These are phyloP conservation scores for Acorus calamus DNA, from an alignment of 106 monocot genomes.

Conservation along the genomic window DNA sequence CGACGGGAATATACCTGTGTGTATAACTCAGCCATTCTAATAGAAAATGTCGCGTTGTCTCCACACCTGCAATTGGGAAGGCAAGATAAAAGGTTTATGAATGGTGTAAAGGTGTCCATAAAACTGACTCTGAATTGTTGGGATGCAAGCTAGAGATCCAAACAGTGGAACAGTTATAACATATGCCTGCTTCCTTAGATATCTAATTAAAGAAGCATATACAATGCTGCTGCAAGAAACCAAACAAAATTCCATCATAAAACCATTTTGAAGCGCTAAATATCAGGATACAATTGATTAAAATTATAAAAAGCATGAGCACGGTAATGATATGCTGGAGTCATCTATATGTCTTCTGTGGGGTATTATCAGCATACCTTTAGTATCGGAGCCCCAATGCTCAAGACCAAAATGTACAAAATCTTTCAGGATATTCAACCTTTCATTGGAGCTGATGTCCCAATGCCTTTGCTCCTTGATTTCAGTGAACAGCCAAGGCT, in stretches of 20 bases:
- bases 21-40: constrained; percentile 97
- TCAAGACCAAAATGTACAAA: constrained; percentile 80
- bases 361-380: constrained; percentile 32
- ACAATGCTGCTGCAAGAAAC: not conserved
- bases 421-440: constrained; percentile 64
- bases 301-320: no score
- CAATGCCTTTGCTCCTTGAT: constrained; percentile 93
- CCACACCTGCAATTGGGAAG: constrained; percentile 50
- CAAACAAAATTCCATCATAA: not conserved
- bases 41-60: constrained; percentile 82
- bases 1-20: constrained; percentile 72
- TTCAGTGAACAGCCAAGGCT: constrained; percentile 98
- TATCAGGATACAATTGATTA: no score
- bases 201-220: not conserved
- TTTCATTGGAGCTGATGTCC: constrained; percentile 78
- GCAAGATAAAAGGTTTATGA: not conserved
- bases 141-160: no score
- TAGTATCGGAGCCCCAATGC: constrained; percentile 96
- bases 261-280: not conserved
- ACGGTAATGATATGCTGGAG: no score
- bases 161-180: no score
- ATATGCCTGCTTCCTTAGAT: no score
- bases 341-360: not conserved
- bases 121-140: no score
- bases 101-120: no score